Evolutionary conservation across 2,329 filamentous ascomycete genomes (phyloP), one percentile per base, ranked within the genome.

Genomic region (Penicillium expansum): DNA sequence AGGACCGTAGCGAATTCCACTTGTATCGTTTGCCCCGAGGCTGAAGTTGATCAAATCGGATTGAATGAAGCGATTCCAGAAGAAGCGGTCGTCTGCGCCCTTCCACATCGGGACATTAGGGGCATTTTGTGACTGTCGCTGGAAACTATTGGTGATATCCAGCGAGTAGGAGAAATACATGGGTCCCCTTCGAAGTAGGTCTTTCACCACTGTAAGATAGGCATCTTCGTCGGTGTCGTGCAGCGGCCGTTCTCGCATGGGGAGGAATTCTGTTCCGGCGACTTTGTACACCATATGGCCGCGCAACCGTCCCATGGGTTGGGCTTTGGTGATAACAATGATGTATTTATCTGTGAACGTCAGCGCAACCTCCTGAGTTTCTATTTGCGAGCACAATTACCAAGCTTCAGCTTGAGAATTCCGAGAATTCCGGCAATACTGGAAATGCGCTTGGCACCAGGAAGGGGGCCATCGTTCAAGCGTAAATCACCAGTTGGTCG

Each of bases 151-250:
- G 66, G 94, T 99, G 62, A 99, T 83, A 76, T 99, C 94, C 73
- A 96, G 86, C 9, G 92, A 93, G 80, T 99, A 99, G 56, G 94
- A 97, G 71, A 97, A 99, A 82, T 96, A 97, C 88, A 97, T 92
- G 9, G 93, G 91, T 0, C 90, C 90, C 13, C 85, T 87, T 73
- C 89, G 89, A 66, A 99, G 83, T 61, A 94, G 86, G 47, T 83
- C 85, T 75, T 92, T 92, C 66, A 99, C 84, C 52, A 97, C 82
- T 48, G 81, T 77, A 53, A 97, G 83, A 75, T 97, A 97, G 66
- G 86, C 89, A 76, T 97, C 93, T 80, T 99, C 94, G 73, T 99
- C 94, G 43, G 88, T 86, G 71, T 99, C 94, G 76, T 90, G 91
- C 60, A 97, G 86, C 64, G 91, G 88, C 64, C 91, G 89, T 77